phyloP scores from a whole-genome alignment of 352 stramenopile species.

The Pythium sukuiense region DNA sequence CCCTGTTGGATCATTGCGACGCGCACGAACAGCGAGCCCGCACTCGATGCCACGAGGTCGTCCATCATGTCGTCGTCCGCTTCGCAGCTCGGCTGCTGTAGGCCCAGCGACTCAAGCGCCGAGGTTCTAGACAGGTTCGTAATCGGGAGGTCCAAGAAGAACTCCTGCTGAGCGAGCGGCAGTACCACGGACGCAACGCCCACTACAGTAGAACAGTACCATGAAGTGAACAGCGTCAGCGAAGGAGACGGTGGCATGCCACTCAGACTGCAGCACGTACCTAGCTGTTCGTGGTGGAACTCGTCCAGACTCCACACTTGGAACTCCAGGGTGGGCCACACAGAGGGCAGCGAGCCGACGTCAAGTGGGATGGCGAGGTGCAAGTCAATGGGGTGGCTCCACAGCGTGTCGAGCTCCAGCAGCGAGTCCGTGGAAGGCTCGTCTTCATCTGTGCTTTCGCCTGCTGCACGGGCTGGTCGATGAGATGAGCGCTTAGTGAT shows the following conservation, averaged over 20 bases:
- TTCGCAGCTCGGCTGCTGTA: not conserved
- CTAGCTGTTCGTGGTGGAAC: constrained; percentile 39
- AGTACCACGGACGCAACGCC: constrained; percentile 35
- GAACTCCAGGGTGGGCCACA: constrained; percentile 48
- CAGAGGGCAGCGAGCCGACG: constrained; percentile 24
- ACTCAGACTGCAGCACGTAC: constrained; percentile 28
- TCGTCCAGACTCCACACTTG: constrained; percentile 46
- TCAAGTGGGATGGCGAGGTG: constrained; percentile 33
- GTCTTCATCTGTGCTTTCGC: constrained; percentile 12
- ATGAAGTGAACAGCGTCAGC: not conserved
- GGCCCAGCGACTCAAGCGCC: constrained; percentile 26
- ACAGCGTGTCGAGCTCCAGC: constrained; percentile 43
- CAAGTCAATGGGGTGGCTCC: constrained; percentile 55
- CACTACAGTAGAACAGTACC: constrained; percentile 19
- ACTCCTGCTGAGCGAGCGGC: constrained; percentile 40
- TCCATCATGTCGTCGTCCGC: not conserved
- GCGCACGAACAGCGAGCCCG: constrained; percentile 3
- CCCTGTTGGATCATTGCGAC: constrained; percentile 3
- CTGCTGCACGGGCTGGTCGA: constrained; percentile 1
- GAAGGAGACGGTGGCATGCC: not conserved
- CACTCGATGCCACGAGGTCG: constrained; percentile 1
- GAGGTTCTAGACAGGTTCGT: constrained; percentile 19
- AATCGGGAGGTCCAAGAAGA: constrained; percentile 45
- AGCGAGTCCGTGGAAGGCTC: not conserved
- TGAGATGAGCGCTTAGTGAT: constrained; percentile 8